Evolutionary conservation across 2,329 filamentous ascomycete species (phyloP).

Genomic region (Aureobasidium sp.): DNA sequence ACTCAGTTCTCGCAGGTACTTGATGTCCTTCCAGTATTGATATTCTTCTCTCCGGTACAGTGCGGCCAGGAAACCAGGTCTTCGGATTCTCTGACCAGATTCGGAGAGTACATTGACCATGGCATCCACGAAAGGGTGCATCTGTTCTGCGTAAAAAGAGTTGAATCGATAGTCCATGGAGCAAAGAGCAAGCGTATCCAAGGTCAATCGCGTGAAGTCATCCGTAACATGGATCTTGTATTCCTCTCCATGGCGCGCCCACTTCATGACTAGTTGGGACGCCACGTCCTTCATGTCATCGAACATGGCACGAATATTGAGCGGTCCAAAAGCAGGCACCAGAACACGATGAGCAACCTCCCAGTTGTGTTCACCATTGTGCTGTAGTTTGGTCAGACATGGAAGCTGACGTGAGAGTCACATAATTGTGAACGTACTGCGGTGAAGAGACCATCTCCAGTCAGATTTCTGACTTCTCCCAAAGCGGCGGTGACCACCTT

Average conservation of each 20-base stretch:
- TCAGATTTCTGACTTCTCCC: conserved; percentile 51
- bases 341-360: conserved; percentile 36
- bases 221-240: conserved; percentile 54
- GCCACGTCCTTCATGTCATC: conserved; percentile 32
- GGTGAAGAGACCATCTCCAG: conserved; percentile 38
- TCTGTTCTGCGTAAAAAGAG: conserved; percentile 60
- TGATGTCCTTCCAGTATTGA: conserved; percentile 50
- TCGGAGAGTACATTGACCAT: conserved; percentile 60
- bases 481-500: conserved; percentile 51
- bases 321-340: conserved; percentile 42
- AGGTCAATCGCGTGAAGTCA: conserved; percentile 65
- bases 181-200: conserved; percentile 66
- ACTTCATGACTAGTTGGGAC: conserved; percentile 28
- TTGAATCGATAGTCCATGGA: conserved; percentile 70
- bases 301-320: conserved; percentile 39
- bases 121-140: conserved; percentile 63
- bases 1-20: conserved; percentile 48
- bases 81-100: conserved; percentile 44
- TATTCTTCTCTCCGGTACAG: conserved; percentile 39
- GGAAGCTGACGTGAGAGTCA: conserved; percentile 25
- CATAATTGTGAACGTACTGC: conserved; percentile 18
- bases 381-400: background rate
- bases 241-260: conserved; percentile 39
- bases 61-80: conserved; percentile 35
- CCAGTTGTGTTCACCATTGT: conserved; percentile 35